phyloP scores from a whole-genome alignment of 208 protist genomes.

The Leishmania tropica region DNA sequence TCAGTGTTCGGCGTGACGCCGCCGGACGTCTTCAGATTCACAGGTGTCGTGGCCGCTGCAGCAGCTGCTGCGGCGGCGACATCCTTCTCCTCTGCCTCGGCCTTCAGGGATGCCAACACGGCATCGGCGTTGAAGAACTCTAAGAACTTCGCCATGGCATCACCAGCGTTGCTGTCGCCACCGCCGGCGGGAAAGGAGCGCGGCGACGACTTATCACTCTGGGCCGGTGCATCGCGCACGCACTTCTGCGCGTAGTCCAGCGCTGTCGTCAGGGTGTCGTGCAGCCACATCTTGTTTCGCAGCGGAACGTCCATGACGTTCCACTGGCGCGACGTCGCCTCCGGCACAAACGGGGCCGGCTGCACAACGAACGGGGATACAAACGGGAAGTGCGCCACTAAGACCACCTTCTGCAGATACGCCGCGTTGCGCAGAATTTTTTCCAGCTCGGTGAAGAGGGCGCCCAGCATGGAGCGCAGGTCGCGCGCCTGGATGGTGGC shows the following conservation, averaged over 20 bases:
- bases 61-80: not conserved
- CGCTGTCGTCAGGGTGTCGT: constrained; percentile 36
- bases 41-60: not conserved
- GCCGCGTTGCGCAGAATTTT: constrained; percentile 84
- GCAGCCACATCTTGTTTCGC: constrained; percentile 31
- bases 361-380: constrained; percentile 50
- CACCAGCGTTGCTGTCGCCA: not conserved
- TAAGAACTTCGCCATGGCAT: constrained; percentile 27
- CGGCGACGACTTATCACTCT: not conserved
- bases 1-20: not conserved
- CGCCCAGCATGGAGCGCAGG: constrained; percentile 65
- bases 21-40: not conserved
- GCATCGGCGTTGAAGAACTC: constrained; percentile 28
- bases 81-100: not conserved
- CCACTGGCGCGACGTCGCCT: constrained; percentile 49
- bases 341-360: constrained; percentile 46
- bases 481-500: constrained; percentile 63
- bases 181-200: not conserved
- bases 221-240: not conserved
- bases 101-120: constrained; percentile 12
- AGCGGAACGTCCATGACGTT: constrained; percentile 39
- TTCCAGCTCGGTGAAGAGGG: constrained; percentile 78
- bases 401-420: constrained; percentile 72
- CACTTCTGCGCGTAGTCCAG: constrained; percentile 22
- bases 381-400: constrained; percentile 77